A percentile compares a stretch with the other conserved stretches of the same genome.
These are phyloP conservation scores for Pycnococcus provasolii DNA, from an alignment of 139 green algal genomes.

Conservation along the genomic window DNA sequence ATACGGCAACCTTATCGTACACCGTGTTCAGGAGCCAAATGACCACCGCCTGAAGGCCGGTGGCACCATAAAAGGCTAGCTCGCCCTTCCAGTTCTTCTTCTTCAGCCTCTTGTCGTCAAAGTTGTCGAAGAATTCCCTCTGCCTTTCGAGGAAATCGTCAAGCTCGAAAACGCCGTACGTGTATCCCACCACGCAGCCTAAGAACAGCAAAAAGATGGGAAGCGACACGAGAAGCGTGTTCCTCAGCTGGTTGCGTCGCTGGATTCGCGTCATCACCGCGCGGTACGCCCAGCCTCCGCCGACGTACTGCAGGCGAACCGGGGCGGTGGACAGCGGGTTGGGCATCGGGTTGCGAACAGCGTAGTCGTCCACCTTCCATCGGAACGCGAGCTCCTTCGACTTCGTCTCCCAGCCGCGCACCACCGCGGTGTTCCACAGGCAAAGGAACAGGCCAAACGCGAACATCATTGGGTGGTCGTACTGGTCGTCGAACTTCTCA, in stretches of 20 bases:
- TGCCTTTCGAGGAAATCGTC: constrained; percentile 11
- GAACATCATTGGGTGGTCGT: constrained; percentile 32
- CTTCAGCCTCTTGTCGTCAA: neutral
- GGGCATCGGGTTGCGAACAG: neutral
- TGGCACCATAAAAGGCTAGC: constrained; percentile 17
- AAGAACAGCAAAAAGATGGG: neutral
- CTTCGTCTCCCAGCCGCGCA: constrained; percentile 19
- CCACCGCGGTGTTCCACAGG: constrained; percentile 10
- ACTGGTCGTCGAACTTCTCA: constrained; percentile 17
- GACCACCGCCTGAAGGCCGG: constrained; percentile 5
- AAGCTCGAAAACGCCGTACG: constrained; percentile 1
- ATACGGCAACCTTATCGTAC: neutral
- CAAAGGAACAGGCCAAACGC: constrained; percentile 16
- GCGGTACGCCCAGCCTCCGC: constrained; percentile 19
- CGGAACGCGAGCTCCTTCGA: constrained; percentile 19
- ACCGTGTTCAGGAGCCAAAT: constrained; percentile 25
- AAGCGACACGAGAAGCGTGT: neutral
- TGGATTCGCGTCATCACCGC: neutral
- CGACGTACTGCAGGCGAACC: constrained; percentile 12
- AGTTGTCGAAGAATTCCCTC: constrained; percentile 15
- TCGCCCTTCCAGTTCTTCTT: constrained; percentile 16
- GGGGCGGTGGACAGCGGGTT: constrained; percentile 17
- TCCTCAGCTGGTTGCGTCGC: neutral
- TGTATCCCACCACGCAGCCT: constrained; percentile 4
- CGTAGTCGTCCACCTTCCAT: constrained; percentile 15